Conservation (phyloP, 192 early-diverging fungal species). For the Coemansia sp. region DNA sequence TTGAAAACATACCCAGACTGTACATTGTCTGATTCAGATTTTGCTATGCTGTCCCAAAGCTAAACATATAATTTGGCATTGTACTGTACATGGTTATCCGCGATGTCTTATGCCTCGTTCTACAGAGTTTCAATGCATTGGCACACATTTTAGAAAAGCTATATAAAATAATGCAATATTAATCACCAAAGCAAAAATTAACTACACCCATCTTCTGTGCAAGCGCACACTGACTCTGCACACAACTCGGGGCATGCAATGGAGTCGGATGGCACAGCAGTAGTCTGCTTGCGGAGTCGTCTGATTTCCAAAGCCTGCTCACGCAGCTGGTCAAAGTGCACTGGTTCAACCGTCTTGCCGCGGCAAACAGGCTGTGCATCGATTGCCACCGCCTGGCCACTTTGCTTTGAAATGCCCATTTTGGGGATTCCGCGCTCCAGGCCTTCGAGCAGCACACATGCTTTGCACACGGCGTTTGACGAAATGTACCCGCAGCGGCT, state of each 20-base stretch:
- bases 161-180: no score
- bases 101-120: no score
- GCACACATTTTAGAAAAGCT: no score
- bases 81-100: no score
- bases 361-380: neutral
- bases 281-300: slow-evolving; percentile 1
- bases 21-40: no score
- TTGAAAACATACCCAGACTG: no score
- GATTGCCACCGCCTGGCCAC: slow-evolving; percentile 4
- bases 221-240: neutral
- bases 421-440: slow-evolving; percentile 85
- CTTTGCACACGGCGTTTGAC: slow-evolving; percentile 88
- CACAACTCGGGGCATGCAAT: neutral
- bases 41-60: no score
- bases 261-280: neutral
- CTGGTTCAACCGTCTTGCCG: slow-evolving; percentile 22
- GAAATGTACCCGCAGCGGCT: slow-evolving; percentile 94
- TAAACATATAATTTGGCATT: no score
- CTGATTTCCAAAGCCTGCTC: slow-evolving; percentile 34
- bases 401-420: slow-evolving; percentile 54
- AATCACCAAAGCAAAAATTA: neutral
- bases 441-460: slow-evolving; percentile 90
- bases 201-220: neutral
- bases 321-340: slow-evolving; percentile 48
- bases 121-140: no score